phyloP scores from a whole-genome alignment of 257 asterid species.

The Mitragyna speciosa region DNA sequence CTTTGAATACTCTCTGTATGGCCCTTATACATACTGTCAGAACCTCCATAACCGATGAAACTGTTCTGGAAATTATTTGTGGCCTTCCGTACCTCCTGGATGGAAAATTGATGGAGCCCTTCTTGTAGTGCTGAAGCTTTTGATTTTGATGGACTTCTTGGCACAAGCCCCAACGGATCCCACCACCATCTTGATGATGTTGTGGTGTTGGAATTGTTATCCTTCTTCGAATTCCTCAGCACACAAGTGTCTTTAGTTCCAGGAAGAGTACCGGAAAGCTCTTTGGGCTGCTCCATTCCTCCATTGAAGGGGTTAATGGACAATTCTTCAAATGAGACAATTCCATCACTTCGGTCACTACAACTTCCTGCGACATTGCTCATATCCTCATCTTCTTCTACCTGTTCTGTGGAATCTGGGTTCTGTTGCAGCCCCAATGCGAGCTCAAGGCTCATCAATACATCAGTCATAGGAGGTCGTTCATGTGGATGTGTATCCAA shows the following conservation, averaged over 20 bases:
- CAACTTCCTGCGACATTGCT: constrained; percentile 27
- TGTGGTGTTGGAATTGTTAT: constrained; percentile 25
- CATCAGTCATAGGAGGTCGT: constrained; percentile 65
- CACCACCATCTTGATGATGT: constrained; percentile 50
- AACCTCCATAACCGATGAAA: constrained; percentile 49
- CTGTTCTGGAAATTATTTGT: constrained; percentile 54
- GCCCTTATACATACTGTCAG: constrained; percentile 49
- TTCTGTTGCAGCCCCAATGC: constrained; percentile 52
- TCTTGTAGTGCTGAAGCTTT: constrained; percentile 30
- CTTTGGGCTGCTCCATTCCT: constrained; percentile 37
- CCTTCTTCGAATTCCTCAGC: constrained; percentile 38
- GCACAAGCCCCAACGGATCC: constrained; percentile 44
- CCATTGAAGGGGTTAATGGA: constrained; percentile 27
- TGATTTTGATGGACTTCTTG: constrained; percentile 50
- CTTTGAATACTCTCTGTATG: constrained; percentile 36
- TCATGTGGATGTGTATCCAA: constrained; percentile 52
- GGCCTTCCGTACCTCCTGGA: constrained; percentile 51
- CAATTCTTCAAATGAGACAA: constrained; percentile 44
- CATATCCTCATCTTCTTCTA: constrained; percentile 39
- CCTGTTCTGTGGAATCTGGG: constrained; percentile 29
- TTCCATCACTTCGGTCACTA: constrained; percentile 49
- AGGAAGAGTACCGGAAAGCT: constrained; percentile 26
- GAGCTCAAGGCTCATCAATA: constrained; percentile 54
- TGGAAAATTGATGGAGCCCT: constrained; percentile 40
- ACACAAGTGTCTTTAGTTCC: constrained; percentile 32